Evolutionary conservation across 495 filamentous ascomycete species (phyloP).

Genomic region (Lophiostoma macrostomum): DNA sequence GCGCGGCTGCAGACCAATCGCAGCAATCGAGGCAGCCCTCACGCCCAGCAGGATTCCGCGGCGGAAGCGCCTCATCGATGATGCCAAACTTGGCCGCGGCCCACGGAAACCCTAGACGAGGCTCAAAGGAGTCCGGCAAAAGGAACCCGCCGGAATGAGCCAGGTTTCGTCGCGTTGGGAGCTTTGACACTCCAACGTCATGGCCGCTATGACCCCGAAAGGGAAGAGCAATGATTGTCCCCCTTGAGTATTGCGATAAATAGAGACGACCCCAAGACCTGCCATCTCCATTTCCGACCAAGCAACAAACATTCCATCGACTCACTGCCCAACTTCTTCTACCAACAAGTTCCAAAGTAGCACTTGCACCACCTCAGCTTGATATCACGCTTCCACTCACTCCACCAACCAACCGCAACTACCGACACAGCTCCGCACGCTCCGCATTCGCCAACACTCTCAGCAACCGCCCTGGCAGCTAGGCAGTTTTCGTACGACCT

Average conservation of each 20-base stretch:
- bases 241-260: slow-evolving; percentile 6
- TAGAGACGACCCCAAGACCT: background rate
- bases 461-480: background rate
- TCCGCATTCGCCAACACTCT: background rate
- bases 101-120: background rate
- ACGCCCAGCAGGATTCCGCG: too few species aligned
- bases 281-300: background rate
- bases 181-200: slow-evolving; percentile 9
- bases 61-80: too few species aligned
- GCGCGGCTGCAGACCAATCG: too few species aligned
- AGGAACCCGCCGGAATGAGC: slow-evolving; percentile 15
- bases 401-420: slow-evolving; percentile 13
- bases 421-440: background rate
- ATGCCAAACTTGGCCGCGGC: background rate
- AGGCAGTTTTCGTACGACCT: too few species aligned
- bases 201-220: slow-evolving; percentile 8
- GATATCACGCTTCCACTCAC: slow-evolving; percentile 23
- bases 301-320: background rate
- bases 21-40: too few species aligned
- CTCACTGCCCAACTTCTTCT: background rate
- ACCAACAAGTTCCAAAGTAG: background rate
- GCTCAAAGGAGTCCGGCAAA: background rate
- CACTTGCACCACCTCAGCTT: background rate
- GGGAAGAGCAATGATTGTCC: background rate
- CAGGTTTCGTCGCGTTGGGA: background rate